These are phyloP conservation scores for Dentipellis fragilis DNA, from an alignment of 768 basidiomycete genomes.

Conservation along the genomic window DNA sequence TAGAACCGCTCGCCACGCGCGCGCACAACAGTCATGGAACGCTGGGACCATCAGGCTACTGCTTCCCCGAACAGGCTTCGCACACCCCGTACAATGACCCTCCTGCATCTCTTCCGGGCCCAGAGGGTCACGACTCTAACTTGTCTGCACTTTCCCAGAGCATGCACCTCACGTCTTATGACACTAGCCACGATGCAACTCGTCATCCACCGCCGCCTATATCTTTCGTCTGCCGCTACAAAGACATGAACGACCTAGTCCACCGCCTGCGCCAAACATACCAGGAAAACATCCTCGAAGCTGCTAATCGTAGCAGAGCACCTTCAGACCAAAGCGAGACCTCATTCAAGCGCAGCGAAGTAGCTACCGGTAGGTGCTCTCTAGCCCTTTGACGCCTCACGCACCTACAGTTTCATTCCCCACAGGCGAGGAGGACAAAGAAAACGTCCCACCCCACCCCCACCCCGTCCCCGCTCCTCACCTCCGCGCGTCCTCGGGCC, in stretches of 20 bases:
- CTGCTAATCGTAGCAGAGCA: background rate
- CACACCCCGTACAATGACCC: too few species aligned
- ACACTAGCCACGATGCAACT: background rate
- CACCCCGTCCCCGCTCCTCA: background rate
- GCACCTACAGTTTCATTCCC: too few species aligned
- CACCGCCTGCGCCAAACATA: conserved; percentile 4
- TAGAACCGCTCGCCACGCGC: too few species aligned
- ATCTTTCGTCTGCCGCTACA: conserved; percentile 8
- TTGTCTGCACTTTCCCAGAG: too few species aligned
- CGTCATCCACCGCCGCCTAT: conserved; percentile 4
- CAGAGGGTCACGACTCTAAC: too few species aligned
- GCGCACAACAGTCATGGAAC: too few species aligned
- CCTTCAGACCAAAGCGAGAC: background rate
- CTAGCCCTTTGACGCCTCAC: too few species aligned
- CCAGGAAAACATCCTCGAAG: background rate
- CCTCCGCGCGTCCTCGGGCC: background rate
- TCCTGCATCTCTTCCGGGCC: too few species aligned
- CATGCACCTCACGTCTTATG: background rate
- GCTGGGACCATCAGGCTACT: too few species aligned
- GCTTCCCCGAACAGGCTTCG: too few species aligned
- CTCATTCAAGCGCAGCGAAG: too few species aligned
- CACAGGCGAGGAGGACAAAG: background rate
- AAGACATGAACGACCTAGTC: conserved; percentile 7
- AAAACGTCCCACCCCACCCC: background rate
- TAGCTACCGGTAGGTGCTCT: too few species aligned